Evolutionary conservation across 202 grass and related monocot genomes (phyloP).

Genomic region (Bolboschoenoplectus hybrid): DNA sequence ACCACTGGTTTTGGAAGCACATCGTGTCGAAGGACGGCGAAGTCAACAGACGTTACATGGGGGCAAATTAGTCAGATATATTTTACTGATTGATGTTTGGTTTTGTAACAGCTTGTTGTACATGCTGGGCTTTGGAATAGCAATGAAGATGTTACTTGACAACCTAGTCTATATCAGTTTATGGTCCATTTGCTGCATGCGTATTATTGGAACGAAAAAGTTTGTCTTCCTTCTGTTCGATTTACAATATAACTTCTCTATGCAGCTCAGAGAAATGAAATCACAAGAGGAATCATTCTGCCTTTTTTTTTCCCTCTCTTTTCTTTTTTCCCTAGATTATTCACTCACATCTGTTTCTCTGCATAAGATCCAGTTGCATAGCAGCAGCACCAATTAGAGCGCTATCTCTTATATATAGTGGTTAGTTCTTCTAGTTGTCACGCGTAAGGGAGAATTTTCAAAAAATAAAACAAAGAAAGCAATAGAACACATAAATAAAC

Average conservation of each 20-base stretch:
- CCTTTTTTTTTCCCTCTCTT: neutral
- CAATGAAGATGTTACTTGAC: neutral
- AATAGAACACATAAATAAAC: neutral
- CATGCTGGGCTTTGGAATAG: neutral
- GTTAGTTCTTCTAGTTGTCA: neutral
- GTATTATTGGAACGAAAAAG: neutral
- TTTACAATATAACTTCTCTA: neutral
- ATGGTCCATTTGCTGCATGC: neutral
- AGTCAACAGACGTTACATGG: neutral
- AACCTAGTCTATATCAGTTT: neutral
- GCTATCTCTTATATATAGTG: neutral
- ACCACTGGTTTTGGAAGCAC: slow-evolving; percentile 94
- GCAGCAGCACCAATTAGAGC: neutral
- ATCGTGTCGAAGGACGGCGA: slow-evolving; percentile 56
- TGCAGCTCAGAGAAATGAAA: neutral
- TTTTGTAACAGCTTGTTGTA: slow-evolving; percentile 15
- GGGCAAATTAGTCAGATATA: neutral
- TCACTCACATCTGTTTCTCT: neutral
- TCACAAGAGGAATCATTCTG: neutral
- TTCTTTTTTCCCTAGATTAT: neutral
- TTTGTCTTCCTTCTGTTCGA: neutral
- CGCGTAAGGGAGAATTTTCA: neutral
- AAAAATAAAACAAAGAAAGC: neutral
- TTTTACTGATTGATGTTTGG: neutral
- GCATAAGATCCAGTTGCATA: neutral